phyloP scores from a whole-genome alignment of 768 basidiomycete genomes.

The Pleurotus salmoneostramineus region DNA sequence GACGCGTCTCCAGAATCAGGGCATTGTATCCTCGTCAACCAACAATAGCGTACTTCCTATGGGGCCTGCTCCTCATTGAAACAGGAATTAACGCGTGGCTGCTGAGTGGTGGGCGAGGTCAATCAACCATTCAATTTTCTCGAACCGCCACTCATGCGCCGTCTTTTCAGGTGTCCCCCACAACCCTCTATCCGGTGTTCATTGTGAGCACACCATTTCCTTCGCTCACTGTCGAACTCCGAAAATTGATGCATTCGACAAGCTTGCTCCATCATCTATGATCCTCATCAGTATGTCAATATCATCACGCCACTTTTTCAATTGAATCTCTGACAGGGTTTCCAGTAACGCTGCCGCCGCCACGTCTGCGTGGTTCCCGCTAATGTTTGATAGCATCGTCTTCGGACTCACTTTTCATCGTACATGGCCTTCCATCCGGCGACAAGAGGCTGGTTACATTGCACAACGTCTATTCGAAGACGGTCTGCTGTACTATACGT shows the following conservation, averaged over 20 bases:
- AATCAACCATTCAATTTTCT: constrained; percentile 11
- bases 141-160: too few species aligned
- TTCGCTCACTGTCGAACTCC: not conserved
- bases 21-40: constrained; percentile 32
- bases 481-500: constrained; percentile 45
- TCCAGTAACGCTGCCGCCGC: constrained; percentile 34
- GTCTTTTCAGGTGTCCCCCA: constrained; percentile 33
- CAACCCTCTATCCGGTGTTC: constrained; percentile 31
- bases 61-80: constrained; percentile 36
- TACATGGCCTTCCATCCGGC: constrained; percentile 29
- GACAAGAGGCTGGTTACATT: constrained; percentile 30
- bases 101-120: constrained; percentile 45
- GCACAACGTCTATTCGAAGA: constrained; percentile 39
- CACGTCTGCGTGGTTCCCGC: constrained; percentile 47
- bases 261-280: not conserved
- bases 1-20: constrained; percentile 16
- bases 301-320: not conserved
- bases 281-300: constrained; percentile 1
- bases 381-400: constrained; percentile 43
- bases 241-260: not conserved
- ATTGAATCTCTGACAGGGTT: constrained; percentile 6
- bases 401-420: constrained; percentile 33
- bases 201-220: constrained; percentile 18
- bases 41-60: constrained; percentile 24
- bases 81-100: constrained; percentile 51